Evolutionary conservation across 108 stramenopile genomes (phyloP), one percentile per base, ranked within the genome.

Genomic region (Nannochloropsis granulata): DNA sequence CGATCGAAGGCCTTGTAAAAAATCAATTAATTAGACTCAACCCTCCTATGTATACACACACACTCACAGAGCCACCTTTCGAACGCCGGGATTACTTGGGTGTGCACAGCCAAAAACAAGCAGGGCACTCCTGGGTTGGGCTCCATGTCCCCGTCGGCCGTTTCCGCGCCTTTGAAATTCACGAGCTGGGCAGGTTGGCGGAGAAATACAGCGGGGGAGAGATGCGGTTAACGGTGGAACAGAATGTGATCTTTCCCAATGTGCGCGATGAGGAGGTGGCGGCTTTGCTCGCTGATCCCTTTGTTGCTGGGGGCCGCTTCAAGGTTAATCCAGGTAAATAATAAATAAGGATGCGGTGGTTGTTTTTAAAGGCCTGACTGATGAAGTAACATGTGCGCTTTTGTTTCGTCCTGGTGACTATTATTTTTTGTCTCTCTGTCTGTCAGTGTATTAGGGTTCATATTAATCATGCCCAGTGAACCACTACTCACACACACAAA

Each of bases 221-320:
- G 90, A 89, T 95, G 42, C 94, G 97, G 12, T 85, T 97, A 85
- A 97, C 97, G 43, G 97, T 97, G 14, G 95, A 96, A 43, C 95
- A 97, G 90, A 97, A 96, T 87, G 45, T 95, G 13, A 93, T 97
- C 78, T 85, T 97, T 34, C 95, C 97, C 13, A 95, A 97, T 84
- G 95, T 97, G 43, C 91, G 92, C 82, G 90, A 93, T 80, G 91
- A 45, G 81, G 87, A 91, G 78, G 89, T 97, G 8, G 89, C 87
- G 44, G 91, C 90, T 13, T 85, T 96, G 44, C 86, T 92, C 44
- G 85, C 88, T 45, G 94, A 95, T 84, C 87, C 90, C 10, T 87
- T 90, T 43, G 83, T 96, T 13, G 44, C 87, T 88, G 42, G 46
- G 45, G 19, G 90, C 42, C 79, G 44, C 0, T 56, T 56, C 8